phyloP scores from a whole-genome alignment of 2,329 filamentous ascomycete genomes.

The Metarhizium sp. region DNA sequence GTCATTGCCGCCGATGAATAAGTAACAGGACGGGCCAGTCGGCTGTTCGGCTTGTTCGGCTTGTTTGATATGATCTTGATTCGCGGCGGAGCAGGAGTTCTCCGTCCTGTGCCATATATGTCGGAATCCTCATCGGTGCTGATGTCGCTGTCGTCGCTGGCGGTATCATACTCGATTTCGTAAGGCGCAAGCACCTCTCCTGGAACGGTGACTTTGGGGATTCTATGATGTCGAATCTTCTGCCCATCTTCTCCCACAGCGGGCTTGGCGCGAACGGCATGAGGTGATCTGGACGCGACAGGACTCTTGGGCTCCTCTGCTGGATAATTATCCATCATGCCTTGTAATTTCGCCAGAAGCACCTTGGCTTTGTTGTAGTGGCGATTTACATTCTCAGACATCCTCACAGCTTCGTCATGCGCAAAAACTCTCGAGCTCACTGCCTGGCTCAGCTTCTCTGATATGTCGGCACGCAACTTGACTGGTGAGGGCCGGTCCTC shows the following conservation, averaged over 20 bases:
- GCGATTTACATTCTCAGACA: constrained; percentile 53
- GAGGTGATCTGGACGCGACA: constrained; percentile 42
- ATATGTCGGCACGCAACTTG: constrained; percentile 50
- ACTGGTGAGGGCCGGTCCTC: constrained; percentile 38
- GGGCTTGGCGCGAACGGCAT: constrained; percentile 39
- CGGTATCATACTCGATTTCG: constrained; percentile 52
- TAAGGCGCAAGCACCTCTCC: constrained; percentile 58
- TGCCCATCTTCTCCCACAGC: constrained; percentile 35
- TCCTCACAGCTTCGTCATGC: constrained; percentile 52
- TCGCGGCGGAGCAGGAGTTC: constrained; percentile 30
- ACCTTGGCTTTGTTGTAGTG: constrained; percentile 52
- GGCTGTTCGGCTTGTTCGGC: constrained; percentile 35
- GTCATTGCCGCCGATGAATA: constrained; percentile 25
- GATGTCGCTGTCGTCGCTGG: constrained; percentile 42
- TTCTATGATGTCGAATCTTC: constrained; percentile 34
- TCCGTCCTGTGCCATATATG: constrained; percentile 24
- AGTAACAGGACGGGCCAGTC: constrained; percentile 21
- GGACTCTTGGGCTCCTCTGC: constrained; percentile 44
- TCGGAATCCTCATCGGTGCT: constrained; percentile 43
- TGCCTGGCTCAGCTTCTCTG: constrained; percentile 43
- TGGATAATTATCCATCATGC: constrained; percentile 52
- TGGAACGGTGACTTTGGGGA: constrained; percentile 54
- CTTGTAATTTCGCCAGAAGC: constrained; percentile 48
- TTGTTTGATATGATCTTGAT: constrained; percentile 39
- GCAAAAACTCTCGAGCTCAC: constrained; percentile 48